Conservation (phyloP, 2,329 filamentous ascomycete genomes). For the Aspergillus proliferans region DNA sequence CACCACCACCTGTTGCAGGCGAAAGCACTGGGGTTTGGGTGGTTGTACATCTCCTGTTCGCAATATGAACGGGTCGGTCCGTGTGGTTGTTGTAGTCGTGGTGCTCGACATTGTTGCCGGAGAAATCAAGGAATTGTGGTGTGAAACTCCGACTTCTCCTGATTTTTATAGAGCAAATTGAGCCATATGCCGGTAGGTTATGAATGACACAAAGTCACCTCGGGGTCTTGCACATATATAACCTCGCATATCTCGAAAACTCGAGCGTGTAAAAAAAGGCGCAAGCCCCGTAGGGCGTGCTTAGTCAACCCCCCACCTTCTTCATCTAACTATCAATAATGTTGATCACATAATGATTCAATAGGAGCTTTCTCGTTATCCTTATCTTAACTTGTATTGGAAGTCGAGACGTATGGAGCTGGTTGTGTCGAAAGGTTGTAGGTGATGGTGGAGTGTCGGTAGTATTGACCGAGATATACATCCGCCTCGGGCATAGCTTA, state of each 20-base stretch:
- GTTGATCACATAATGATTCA: no score
- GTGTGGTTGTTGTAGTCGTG: neutral
- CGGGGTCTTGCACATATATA: neutral
- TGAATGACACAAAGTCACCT: neutral
- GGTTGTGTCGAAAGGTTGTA: no score
- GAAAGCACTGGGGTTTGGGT: neutral
- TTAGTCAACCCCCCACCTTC: neutral
- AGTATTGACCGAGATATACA: no score
- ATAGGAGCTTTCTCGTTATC: no score
- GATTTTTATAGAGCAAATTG: neutral
- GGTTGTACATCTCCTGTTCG: neutral
- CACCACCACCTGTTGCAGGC: slow-evolving; percentile 7
- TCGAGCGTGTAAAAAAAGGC: no score
- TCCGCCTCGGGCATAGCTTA: no score
- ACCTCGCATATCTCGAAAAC: neutral
- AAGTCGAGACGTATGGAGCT: no score
- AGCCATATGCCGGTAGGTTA: neutral
- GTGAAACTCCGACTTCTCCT: no score
- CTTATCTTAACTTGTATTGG: no score
- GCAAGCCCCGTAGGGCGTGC: neutral
- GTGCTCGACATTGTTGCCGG: neutral
- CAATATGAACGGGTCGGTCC: neutral
- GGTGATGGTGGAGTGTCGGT: no score
- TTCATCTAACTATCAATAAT: no score
- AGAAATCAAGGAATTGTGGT: neutral